Conservation (phyloP, 2,329 filamentous ascomycete genomes). For the Neocucurbitaria cava region DNA sequence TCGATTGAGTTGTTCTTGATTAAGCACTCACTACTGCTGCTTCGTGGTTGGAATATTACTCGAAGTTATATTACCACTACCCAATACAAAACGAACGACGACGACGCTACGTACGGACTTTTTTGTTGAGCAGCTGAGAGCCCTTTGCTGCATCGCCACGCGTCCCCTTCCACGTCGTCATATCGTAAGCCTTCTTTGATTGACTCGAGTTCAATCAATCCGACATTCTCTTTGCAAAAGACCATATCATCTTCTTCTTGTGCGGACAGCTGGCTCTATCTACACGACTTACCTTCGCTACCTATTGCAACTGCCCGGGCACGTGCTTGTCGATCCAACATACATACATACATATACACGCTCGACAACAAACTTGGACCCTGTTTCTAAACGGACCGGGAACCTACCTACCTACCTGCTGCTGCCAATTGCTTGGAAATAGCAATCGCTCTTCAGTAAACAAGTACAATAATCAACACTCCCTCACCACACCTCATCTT, state of each 20-base stretch:
- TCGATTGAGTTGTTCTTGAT: constrained; percentile 16
- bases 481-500: neutral
- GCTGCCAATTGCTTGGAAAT: constrained; percentile 15
- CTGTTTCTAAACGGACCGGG: neutral
- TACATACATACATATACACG: too few species aligned
- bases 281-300: neutral
- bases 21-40: too few species aligned
- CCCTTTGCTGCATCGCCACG: constrained; percentile 18
- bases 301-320: too few species aligned
- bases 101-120: neutral
- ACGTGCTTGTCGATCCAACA: neutral
- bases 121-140: constrained; percentile 12
- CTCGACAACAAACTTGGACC: neutral
- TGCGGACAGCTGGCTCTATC: constrained; percentile 4
- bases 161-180: constrained; percentile 14
- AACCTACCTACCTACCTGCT: too few species aligned
- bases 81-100: neutral
- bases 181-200: constrained; percentile 9
- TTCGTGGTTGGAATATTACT: constrained; percentile 23
- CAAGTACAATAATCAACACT: constrained; percentile 4
- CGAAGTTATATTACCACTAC: constrained; percentile 10
- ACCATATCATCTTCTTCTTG: neutral
- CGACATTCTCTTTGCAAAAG: neutral
- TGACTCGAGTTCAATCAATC: constrained; percentile 7
- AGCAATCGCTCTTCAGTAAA: constrained; percentile 7